Evolutionary conservation across 176 grass and related monocot genomes (phyloP), one percentile per base, ranked within the genome.

Genomic region (Canna indica): DNA sequence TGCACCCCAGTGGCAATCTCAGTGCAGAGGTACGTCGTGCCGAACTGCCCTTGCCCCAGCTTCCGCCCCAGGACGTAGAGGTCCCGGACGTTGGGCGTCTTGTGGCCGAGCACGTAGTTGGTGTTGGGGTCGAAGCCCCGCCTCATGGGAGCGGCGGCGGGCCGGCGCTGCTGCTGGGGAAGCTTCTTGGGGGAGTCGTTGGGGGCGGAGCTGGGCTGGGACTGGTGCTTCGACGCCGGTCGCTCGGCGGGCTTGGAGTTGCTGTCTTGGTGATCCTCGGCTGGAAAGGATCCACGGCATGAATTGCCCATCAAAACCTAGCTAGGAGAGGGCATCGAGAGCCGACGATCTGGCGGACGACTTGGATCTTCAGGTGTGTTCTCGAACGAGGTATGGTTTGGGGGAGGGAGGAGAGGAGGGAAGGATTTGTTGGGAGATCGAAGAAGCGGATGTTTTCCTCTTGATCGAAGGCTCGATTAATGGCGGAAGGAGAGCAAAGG

Each of bases 41-140:
- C 91, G 70, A 96, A 96, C 77, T 96, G 91, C 15, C 91, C 91
- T 38, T 96, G 91, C 1, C 91, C 91, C 38, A 96, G 86, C 79
- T 91, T 96, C 18, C 83, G 18, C 13, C 91, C 88, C 0, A 96
- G 75, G 13, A 66, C 36, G 78, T 96, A 96, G 45, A 91, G 77
- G 67, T 96, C 88, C 16, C 83, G 85, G n/a, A 96, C 76, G 77
- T 91, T 88, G 5, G 83, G 88, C 0, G 91, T 96, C 0, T 69
- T 72, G 85, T 96, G 59, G 5, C 59, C 59, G 59, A 63, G 59
- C 59, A 63, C 59, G 28, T 34, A 63, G 59, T 33, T 63, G 59
- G 29, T 33, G 59, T 16, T 90, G 1, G 79, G 60, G 26, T 90
- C 25, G 20, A 85, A 81, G 58, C 84, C 85, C 39, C 59, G 59